A percentile compares a stretch with the other conserved stretches of the same genome.
phyloP scores from a whole-genome alignment of 2,329 filamentous ascomycete genomes.

The Trichoderma sp. region DNA sequence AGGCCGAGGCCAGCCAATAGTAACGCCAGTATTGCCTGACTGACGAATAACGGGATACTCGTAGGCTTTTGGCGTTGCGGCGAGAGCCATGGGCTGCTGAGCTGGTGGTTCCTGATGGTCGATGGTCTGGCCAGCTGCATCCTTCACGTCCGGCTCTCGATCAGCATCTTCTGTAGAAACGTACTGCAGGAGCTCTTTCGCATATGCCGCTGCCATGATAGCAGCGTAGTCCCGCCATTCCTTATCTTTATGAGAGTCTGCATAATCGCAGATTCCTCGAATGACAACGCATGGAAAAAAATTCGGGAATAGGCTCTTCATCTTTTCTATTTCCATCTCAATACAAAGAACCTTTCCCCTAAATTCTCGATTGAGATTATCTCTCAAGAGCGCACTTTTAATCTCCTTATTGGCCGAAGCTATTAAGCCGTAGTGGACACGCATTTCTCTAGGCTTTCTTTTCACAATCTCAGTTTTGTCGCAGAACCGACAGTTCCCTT shows the following conservation, averaged over 20 bases:
- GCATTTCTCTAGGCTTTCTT: not conserved
- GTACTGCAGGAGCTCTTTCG: conserved; percentile 16
- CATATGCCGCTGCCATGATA: conserved; percentile 1
- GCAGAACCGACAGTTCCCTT: not conserved
- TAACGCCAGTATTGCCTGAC: too few relatives aligned
- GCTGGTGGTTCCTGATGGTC: too few relatives aligned
- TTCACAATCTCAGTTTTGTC: not conserved
- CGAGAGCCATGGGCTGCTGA: too few relatives aligned
- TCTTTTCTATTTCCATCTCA: conserved; percentile 35
- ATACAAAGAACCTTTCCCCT: conserved; percentile 29
- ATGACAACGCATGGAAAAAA: not conserved
- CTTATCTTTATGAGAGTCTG: conserved; percentile 15
- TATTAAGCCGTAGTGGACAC: conserved; percentile 36
- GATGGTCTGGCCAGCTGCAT: too few relatives aligned
- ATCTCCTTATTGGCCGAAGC: conserved; percentile 35
- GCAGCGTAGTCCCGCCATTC: conserved; percentile 15
- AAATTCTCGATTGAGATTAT: conserved; percentile 13
- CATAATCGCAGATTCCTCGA: conserved; percentile 24
- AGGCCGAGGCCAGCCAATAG: too few relatives aligned
- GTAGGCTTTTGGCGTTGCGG: too few relatives aligned
- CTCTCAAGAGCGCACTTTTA: conserved; percentile 29
- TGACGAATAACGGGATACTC: too few relatives aligned
- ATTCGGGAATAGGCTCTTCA: not conserved
- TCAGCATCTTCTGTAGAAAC: not conserved
- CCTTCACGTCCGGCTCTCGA: not conserved